Base-by-base conservation (phyloP, 768 basidiomycete genomes). In the Asterophora parasitica region DNA sequence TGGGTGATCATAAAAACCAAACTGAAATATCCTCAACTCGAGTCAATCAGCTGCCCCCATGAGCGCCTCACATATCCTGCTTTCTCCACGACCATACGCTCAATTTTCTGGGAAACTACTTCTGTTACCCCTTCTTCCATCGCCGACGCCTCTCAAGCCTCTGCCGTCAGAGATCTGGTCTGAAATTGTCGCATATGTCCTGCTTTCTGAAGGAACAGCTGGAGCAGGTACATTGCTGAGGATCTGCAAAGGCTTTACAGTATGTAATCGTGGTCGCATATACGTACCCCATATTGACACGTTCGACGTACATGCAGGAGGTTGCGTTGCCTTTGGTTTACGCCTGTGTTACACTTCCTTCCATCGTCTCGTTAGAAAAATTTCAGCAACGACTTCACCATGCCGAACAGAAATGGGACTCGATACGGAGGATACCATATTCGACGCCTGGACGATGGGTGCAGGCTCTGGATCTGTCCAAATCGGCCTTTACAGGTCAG, bases 391-490 rank as follows among this genome's bases (percentile, higher is more conserved):
- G 69, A 17, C 73, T 94, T 1, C 67, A 73, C 49, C 56, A 61
- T 26, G 82, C 84, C 6, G 92, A 95, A 52, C 74, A 79, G 55
- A 78, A 76, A 59, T 95, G 92, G 92, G 90, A 92, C 58, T 88
- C 89, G 36, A 82, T 95, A 48, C 80, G 88, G 43, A 78, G 92
- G 42, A 91, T 88, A 54, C 88, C 88, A 0, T 88, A 85, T 58
- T 93, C 91, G 4, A 77, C 85, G 0, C 92, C 92, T 1, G 92
- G 92, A 23, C 76, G 92, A 60, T 94, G 90, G 86, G 81, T 95
- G 1, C 85, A 83, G 49, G 64, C 61, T 8, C 71, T 96, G 17
- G 85, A 95, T 63, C 67, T 96, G 5, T 82, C 87, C 4, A 63
- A 66, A 16, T 55, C 88, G 28, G 55, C 61, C 36, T 71, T 68